phyloP scores from a whole-genome alignment of 2,329 filamentous ascomycete species.

The Xylaria sp. region DNA sequence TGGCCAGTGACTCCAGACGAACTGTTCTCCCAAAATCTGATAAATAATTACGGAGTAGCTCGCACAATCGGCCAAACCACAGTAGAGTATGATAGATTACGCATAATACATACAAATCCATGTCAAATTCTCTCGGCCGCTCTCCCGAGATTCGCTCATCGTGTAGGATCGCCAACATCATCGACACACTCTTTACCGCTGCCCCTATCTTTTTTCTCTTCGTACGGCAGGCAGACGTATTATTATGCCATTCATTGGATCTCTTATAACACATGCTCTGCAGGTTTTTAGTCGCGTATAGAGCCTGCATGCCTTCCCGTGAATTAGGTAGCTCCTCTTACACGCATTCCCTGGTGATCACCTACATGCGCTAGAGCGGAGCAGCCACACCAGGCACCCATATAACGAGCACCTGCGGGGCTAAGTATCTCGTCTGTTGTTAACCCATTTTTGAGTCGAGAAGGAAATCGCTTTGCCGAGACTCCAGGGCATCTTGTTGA shows the following conservation, averaged over 20 bases:
- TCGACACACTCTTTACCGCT: constrained; percentile 10
- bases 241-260: constrained; percentile 26
- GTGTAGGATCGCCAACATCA: constrained; percentile 25
- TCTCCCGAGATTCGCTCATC: constrained; percentile 10
- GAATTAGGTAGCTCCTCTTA: constrained; percentile 1
- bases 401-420: constrained; percentile 11
- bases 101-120: no score
- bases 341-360: background rate
- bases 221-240: constrained; percentile 28
- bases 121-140: no score
- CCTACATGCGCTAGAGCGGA: constrained; percentile 12
- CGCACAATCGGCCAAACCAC: no score
- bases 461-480: no score
- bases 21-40: no score
- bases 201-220: background rate
- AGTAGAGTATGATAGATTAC: no score
- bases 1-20: no score
- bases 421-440: background rate
- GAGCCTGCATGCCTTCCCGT: constrained; percentile 1
- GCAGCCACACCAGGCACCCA: constrained; percentile 29
- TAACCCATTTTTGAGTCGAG: no score
- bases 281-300: background rate
- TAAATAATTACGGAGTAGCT: no score
- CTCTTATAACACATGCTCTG: background rate
- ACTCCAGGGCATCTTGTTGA: no score